phyloP scores from a whole-genome alignment of 192 early-diverging fungal genomes.

The Coemansia sp. region DNA sequence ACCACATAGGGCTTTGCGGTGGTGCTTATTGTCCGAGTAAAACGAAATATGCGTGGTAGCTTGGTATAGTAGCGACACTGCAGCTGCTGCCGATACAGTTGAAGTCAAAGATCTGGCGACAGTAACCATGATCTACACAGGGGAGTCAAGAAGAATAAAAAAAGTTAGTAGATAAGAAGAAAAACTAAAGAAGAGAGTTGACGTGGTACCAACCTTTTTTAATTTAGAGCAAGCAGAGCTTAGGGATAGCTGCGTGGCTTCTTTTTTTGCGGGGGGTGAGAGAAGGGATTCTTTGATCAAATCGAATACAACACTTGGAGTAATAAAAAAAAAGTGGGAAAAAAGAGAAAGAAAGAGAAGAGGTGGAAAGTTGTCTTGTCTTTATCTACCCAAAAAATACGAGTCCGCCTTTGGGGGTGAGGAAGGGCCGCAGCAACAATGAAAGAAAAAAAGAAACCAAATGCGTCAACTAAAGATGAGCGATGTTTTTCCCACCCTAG shows the following conservation, averaged over 20 bases:
- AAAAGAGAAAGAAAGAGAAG: too few relatives aligned
- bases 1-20: slow-evolving; percentile 15
- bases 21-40: neutral
- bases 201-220: neutral
- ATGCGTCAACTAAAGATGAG: too few relatives aligned
- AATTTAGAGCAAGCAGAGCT: too few relatives aligned
- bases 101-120: neutral
- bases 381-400: too few relatives aligned
- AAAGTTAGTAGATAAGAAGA: neutral
- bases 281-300: neutral
- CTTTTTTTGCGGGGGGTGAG: neutral
- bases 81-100: neutral
- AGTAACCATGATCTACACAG: slow-evolving; percentile 5
- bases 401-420: too few relatives aligned
- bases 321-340: neutral
- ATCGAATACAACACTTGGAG: neutral
- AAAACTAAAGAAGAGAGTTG: neutral
- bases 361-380: too few relatives aligned
- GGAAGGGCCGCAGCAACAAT: too few relatives aligned
- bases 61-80: neutral
- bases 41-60: slow-evolving; percentile 3
- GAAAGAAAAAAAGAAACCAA: too few relatives aligned
- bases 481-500: too few relatives aligned
- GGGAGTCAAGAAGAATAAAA: neutral
- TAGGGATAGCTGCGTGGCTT: neutral